Percentiles rank a stretch among this genome's conserved stretches.
phyloP scores from a whole-genome alignment of 768 basidiomycete species.

The Tylopilus plumbeoviolaceoides region DNA sequence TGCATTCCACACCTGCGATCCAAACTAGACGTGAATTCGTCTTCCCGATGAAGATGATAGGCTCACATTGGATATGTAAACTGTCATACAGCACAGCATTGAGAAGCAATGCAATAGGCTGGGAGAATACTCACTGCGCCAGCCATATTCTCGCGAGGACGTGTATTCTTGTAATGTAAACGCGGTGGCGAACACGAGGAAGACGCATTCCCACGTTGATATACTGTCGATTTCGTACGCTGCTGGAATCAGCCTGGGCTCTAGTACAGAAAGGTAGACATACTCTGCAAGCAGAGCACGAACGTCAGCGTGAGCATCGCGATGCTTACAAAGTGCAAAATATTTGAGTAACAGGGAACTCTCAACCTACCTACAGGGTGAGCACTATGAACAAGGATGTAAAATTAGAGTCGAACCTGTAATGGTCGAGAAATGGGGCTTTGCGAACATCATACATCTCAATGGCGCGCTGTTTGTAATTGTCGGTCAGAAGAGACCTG shows the following conservation, averaged over 20 bases:
- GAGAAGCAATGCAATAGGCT: constrained; percentile 1
- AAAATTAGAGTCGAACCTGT: constrained; percentile 43
- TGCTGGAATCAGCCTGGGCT: constrained; percentile 26
- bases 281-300: constrained; percentile 71
- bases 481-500: constrained; percentile 82
- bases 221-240: constrained; percentile 52
- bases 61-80: constrained; percentile 79
- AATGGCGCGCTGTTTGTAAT: constrained; percentile 78
- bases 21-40: neutral
- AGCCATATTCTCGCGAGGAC: constrained; percentile 81
- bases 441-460: constrained; percentile 65
- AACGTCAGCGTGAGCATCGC: constrained; percentile 63
- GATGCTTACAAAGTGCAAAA: constrained; percentile 79
- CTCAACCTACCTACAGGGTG: constrained; percentile 48
- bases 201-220: constrained; percentile 63
- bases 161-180: constrained; percentile 88
- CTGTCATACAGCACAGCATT: constrained; percentile 28
- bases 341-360: constrained; percentile 75
- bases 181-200: constrained; percentile 72
- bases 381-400: neutral
- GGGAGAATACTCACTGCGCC: constrained; percentile 63
- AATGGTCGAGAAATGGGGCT: constrained; percentile 80
- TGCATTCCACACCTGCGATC: constrained; percentile 78
- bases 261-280: constrained; percentile 22
- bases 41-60: neutral